Evolutionary conservation across 2,329 filamentous ascomycete species (phyloP).

Genomic region (Iodosphaeria phyllophila): DNA sequence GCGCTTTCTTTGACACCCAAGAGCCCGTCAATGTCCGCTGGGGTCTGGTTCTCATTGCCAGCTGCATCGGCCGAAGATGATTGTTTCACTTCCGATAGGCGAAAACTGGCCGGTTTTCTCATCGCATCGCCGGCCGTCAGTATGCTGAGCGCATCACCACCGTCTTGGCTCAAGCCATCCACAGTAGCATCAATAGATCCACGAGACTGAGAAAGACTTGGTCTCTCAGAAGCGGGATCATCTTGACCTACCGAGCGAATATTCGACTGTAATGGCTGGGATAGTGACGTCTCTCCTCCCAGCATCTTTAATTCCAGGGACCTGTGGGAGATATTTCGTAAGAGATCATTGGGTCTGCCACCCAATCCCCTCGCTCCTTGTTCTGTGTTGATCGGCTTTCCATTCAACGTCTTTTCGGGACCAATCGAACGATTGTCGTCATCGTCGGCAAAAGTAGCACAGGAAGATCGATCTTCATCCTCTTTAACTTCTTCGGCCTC

Average conservation of each 20-base stretch:
- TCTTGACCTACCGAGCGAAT: constrained; percentile 22
- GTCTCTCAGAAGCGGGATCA: constrained; percentile 20
- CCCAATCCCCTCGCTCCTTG: too few relatives aligned
- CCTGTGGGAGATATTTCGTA: too few relatives aligned
- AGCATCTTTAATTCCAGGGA: constrained; percentile 10
- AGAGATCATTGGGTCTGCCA: too few relatives aligned
- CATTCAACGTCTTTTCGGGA: too few relatives aligned
- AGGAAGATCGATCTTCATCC: constrained; percentile 40
- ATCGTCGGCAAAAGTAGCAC: constrained; percentile 50
- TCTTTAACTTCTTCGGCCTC: constrained; percentile 15
- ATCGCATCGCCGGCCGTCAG: constrained; percentile 5
- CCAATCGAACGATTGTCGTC: too few relatives aligned
- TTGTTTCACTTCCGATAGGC: constrained; percentile 4
- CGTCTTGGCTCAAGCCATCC: constrained; percentile 30
- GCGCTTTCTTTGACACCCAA: constrained; percentile 7
- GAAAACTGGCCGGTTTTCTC: constrained; percentile 2
- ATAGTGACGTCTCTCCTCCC: constrained; percentile 7
- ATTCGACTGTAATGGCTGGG: constrained; percentile 5
- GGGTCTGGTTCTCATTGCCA: too few relatives aligned
- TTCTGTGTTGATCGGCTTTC: too few relatives aligned
- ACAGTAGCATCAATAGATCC: constrained; percentile 39
- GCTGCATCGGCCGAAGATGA: constrained; percentile 11
- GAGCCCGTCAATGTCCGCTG: constrained; percentile 6
- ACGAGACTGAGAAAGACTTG: constrained; percentile 19
- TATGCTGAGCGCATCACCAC: constrained; percentile 14